These are phyloP conservation scores for Euphorbia celastroides DNA, from an alignment of 441 rosid genomes.

Conservation along the genomic window DNA sequence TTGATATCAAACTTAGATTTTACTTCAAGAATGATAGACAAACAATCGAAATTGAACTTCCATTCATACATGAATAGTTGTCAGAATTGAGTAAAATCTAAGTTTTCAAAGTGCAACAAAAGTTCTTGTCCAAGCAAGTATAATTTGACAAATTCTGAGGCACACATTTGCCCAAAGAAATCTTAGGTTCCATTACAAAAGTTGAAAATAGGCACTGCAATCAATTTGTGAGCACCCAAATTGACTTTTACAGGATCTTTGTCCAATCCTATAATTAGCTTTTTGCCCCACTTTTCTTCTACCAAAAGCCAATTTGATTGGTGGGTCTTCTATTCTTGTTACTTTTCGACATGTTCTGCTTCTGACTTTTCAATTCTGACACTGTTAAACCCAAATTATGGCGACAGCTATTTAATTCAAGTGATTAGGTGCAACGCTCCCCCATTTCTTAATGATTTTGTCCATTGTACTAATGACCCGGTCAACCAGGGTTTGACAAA, in stretches of 20 bases:
- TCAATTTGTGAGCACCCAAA: not conserved
- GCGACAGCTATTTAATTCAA: not conserved
- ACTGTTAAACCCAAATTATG: not conserved
- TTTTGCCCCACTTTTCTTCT: conserved; percentile 17
- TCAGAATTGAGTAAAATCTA: not conserved
- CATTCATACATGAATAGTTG: too few species aligned
- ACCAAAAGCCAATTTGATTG: conserved; percentile 11
- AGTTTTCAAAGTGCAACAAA: not conserved
- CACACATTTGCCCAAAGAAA: not conserved
- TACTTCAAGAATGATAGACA: too few species aligned
- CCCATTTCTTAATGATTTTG: not conserved
- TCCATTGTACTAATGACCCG: not conserved
- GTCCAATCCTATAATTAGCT: not conserved
- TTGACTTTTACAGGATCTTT: conserved; percentile 6
- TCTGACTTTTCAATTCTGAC: conserved; percentile 6
- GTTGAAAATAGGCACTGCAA: conserved; percentile 22
- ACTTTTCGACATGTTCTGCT: conserved; percentile 1
- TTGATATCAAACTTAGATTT: too few species aligned
- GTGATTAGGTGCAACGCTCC: not conserved
- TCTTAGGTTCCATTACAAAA: not conserved
- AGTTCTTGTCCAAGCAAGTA: not conserved
- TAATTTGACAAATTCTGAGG: not conserved
- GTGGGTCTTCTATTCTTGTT: not conserved
- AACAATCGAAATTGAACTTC: too few species aligned
- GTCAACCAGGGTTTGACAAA: not conserved